Percentiles rank a stretch among this genome's conserved stretches.
These are phyloP conservation scores for Lepidium didymum DNA, from an alignment of 345 rosid species.

Conservation along the genomic window DNA sequence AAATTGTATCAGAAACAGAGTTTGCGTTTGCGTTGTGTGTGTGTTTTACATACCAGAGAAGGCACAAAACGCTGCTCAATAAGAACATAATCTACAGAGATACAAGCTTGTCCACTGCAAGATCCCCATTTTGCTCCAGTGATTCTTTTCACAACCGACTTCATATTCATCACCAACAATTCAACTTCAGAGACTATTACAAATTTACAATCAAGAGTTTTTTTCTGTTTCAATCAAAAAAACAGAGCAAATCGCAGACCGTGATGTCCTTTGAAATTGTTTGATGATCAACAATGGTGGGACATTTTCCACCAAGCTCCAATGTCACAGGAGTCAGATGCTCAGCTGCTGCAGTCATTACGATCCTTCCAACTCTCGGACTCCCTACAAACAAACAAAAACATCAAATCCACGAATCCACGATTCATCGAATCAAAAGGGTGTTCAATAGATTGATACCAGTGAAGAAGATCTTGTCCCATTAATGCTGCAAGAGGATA, in stretches of 20 bases:
- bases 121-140: slow-evolving; percentile 82
- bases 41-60: slow-evolving; percentile 45
- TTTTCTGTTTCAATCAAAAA: background rate
- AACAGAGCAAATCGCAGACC: slow-evolving; percentile 34
- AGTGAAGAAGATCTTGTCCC: slow-evolving; percentile 94
- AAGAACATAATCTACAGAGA: slow-evolving; percentile 62
- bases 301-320: slow-evolving; percentile 91
- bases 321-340: slow-evolving; percentile 84
- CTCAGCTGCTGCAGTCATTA: slow-evolving; percentile 74
- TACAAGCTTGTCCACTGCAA: slow-evolving; percentile 79
- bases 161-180: slow-evolving; percentile 23
- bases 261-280: slow-evolving; percentile 39
- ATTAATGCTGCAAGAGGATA: slow-evolving; percentile 53
- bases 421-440: background rate
- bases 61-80: slow-evolving; percentile 50
- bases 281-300: slow-evolving; percentile 50
- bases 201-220: background rate
- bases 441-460: slow-evolving; percentile 27
- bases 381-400: slow-evolving; percentile 44
- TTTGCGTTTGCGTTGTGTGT: background rate
- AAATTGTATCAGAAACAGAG: background rate
- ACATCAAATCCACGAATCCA: background rate
- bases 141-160: slow-evolving; percentile 53
- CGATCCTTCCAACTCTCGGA: slow-evolving; percentile 52
- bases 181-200: background rate